phyloP scores from a whole-genome alignment of 2,329 filamentous ascomycete species.

The Paraphaeosphaeria minitans region DNA sequence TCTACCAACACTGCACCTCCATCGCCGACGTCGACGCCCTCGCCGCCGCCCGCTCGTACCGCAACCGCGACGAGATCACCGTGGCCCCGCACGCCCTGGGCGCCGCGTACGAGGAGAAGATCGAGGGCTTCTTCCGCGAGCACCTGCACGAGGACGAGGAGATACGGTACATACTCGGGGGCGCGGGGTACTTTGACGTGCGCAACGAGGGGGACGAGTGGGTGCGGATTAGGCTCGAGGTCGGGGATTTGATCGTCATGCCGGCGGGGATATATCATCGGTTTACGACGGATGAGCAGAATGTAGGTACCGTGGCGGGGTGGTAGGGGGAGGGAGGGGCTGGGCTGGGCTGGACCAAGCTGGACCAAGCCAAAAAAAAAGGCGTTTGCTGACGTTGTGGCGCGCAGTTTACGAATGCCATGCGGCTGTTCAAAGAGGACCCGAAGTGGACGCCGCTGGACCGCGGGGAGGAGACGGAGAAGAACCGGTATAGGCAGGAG shows the following conservation, averaged over 20 bases:
- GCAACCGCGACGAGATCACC: slow-evolving; percentile 91
- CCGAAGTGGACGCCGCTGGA: slow-evolving; percentile 98
- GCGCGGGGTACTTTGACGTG: slow-evolving; percentile 92
- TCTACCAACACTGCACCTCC: slow-evolving; percentile 72
- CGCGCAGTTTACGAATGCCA: slow-evolving; percentile 85
- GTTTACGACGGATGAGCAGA: slow-evolving; percentile 90
- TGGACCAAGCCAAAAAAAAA: too few relatives aligned
- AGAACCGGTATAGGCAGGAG: slow-evolving; percentile 76
- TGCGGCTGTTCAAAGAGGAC: slow-evolving; percentile 97
- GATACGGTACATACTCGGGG: slow-evolving; percentile 91
- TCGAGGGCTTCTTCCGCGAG: slow-evolving; percentile 92
- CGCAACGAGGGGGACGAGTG: slow-evolving; percentile 81
- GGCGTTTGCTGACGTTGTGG: slow-evolving; percentile 18
- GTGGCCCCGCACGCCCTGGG: slow-evolving; percentile 88
- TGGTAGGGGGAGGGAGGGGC: too few relatives aligned
- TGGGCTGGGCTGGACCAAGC: too few relatives aligned
- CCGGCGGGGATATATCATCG: slow-evolving; percentile 96
- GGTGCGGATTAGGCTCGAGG: slow-evolving; percentile 84
- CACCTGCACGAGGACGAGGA: slow-evolving; percentile 98
- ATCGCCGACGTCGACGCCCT: slow-evolving; percentile 73
- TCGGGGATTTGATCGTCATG: slow-evolving; percentile 89
- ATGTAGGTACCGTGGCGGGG: slow-evolving; percentile 64
- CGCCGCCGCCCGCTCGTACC: slow-evolving; percentile 78
- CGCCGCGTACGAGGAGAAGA: slow-evolving; percentile 86
- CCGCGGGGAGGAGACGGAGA: slow-evolving; percentile 75